Conservation (phyloP, 768 basidiomycete species). For the Boletus coccyginus region DNA sequence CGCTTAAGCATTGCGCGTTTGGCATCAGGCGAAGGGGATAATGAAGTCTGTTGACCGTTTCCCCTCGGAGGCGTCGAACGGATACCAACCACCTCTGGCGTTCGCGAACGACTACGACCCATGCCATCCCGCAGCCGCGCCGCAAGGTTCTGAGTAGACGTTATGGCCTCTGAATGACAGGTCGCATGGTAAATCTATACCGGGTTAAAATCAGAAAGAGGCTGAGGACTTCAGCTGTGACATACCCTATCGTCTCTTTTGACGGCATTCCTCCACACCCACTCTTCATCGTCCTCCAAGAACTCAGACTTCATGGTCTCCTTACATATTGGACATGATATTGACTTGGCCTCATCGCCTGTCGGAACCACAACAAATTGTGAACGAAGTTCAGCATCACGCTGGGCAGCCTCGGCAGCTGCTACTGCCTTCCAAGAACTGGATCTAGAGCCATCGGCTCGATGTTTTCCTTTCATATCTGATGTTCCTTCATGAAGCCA, state of each 20-base stretch:
- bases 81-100: conserved; percentile 54
- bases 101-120: conserved; percentile 67
- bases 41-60: conserved; percentile 33
- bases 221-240: neutral
- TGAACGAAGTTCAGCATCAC: conserved; percentile 70
- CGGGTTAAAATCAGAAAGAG: conserved; percentile 1
- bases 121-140: conserved; percentile 64
- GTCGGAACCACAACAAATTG: conserved; percentile 88
- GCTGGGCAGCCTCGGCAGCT: conserved; percentile 65
- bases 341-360: conserved; percentile 77
- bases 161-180: conserved; percentile 80
- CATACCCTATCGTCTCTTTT: conserved; percentile 79
- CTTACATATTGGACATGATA: conserved; percentile 96
- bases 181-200: conserved; percentile 89
- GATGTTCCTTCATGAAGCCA: conserved; percentile 74
- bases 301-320: conserved; percentile 90
- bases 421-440: conserved; percentile 55
- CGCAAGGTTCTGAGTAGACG: conserved; percentile 62
- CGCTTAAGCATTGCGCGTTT: conserved; percentile 65
- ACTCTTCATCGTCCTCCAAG: conserved; percentile 93
- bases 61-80: conserved; percentile 40
- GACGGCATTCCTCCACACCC: conserved; percentile 95
- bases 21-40: conserved; percentile 52
- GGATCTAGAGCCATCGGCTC: conserved; percentile 50
- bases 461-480: conserved; percentile 68